Percentiles rank a stretch among this genome's conserved stretches.
phyloP scores from a whole-genome alignment of 2,329 filamentous ascomycete species.

The Hysterium pulicare region DNA sequence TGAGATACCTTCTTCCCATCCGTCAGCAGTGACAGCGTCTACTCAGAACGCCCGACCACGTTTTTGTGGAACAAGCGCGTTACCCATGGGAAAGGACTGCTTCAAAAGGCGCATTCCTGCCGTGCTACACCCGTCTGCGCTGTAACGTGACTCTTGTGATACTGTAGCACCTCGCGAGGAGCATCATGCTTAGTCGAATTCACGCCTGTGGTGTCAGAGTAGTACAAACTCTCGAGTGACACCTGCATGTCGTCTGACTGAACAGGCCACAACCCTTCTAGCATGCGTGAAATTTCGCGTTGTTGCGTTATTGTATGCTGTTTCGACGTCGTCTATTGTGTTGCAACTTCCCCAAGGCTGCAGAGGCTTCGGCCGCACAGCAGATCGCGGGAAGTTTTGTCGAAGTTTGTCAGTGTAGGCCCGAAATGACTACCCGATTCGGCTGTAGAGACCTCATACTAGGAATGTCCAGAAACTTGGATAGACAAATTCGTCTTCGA shows the following conservation, averaged over 20 bases:
- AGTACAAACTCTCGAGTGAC: constrained; percentile 18
- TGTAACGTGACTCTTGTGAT: constrained; percentile 28
- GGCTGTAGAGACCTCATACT: constrained; percentile 52
- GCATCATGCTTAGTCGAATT: constrained; percentile 13
- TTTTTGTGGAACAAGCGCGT: constrained; percentile 22
- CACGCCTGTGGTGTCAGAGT: constrained; percentile 29
- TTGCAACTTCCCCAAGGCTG: constrained; percentile 10
- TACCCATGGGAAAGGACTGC: constrained; percentile 16
- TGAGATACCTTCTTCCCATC: background rate
- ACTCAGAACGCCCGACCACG: constrained; percentile 28
- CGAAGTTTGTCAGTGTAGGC: constrained; percentile 4
- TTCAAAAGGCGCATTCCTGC: constrained; percentile 16
- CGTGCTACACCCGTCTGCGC: constrained; percentile 29
- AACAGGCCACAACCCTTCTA: constrained; percentile 11
- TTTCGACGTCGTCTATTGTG: too few relatives aligned
- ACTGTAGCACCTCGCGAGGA: constrained; percentile 22
- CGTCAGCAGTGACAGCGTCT: background rate
- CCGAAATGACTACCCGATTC: background rate
- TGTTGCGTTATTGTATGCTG: too few relatives aligned
- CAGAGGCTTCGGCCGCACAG: constrained; percentile 11
- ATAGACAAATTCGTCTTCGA: constrained; percentile 98
- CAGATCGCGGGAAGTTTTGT: constrained; percentile 10
- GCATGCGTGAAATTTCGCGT: too few relatives aligned
- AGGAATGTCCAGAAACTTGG: constrained; percentile 98
- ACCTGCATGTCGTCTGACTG: constrained; percentile 19